Evolutionary conservation across 179 eudicot species (phyloP), one percentile per base, ranked within the genome.

Genomic region (Silene vulgaris): DNA sequence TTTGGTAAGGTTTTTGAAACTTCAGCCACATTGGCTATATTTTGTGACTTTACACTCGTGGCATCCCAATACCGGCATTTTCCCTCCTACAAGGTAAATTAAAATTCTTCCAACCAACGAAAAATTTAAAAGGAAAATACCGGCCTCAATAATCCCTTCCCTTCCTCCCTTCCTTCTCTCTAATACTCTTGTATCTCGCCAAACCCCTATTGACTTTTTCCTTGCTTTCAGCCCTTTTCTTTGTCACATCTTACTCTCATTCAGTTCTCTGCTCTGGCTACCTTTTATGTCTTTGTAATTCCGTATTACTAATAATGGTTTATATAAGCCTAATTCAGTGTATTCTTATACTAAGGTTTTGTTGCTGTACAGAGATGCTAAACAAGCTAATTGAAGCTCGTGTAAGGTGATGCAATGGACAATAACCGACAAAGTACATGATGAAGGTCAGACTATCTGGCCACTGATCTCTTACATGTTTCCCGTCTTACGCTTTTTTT

Each of bases 381-480:
- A 7, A 23, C 28, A 26, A 8, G 7, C 19, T 65, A 1, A 30
- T 30, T 29, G 5, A 63, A 29, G 45, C 69, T 65, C 43, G 5
- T 13, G 16, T 26, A 63, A 63, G n/a, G 37, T 12, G 35, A 14
- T 63, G 29, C 43, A 6, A 3, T 67, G 9, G 71, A 67, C 71
- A 67, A 35, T 32, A 66, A 66, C 45, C 69, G 14, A 35, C 50
- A 66, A 66, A 66, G 48, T 16, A 66, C 21, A 32, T 66, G 11
- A 66, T 30, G 48, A 66, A 60, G 65, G 5, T 60, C 26, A 60
- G 65, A 60, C 28, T 20, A 20, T 60, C 11, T 8, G 65, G 26
- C 26, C 64, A 17, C 59, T 7, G 16, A 54, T n/a, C 2, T 43
- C 50, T 45, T 45, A 45, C 52, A 45, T 45, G 52, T 45, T 11